Base-by-base conservation (phyloP, 148 eudicot genomes). In the Diospyros lotus region DNA sequence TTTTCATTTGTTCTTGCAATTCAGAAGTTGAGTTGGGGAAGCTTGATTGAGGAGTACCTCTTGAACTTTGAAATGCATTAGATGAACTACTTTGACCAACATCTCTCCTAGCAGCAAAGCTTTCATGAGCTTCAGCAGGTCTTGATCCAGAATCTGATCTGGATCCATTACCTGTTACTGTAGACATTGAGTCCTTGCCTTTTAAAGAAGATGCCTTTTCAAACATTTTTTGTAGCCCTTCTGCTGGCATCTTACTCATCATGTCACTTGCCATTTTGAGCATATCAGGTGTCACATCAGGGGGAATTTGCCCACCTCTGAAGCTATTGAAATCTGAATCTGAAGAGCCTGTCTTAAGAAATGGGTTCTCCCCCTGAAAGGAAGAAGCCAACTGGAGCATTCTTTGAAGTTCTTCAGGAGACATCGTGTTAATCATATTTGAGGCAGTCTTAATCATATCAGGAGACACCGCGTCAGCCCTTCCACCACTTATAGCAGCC, bases 211-310 rank as follows among this genome's bases (percentile, higher is more conserved):
- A 84, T 76, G 96, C 83, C 94, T 87, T 90, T 64, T 87, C 89
- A 82, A 89, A 84, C 97, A 95, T 95, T 82, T 83, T 92, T 72
- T 88, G 91, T 62, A 88, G 80, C 65, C 92, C 99, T 72, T 90
- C 96, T 0, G 96, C 85, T 42, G 94, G 79, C 97, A 92, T 90
- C 68, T 90, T 95, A 81, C 94, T 78, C 97, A 95, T 95, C 94
- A 95, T 87, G 79, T 92, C 97, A 77, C 87, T 84, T 50, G 97
- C 99, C 58, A 88, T 84, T 81, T 95, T 92, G 63, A 95, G 86
- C 94, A 95, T 92, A 66, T 89, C 97, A 68, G 98, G 98, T 54
- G 94, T 78, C 81, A 92, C 10, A 64, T 84, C 80, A 11, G 89
- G 80, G 54, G 97, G 94, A 77, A 86, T 72, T 38, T 88, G 77